Base-by-base conservation (phyloP, 2,329 filamentous ascomycete genomes). In the Ceratocystis eucalypticola region DNA sequence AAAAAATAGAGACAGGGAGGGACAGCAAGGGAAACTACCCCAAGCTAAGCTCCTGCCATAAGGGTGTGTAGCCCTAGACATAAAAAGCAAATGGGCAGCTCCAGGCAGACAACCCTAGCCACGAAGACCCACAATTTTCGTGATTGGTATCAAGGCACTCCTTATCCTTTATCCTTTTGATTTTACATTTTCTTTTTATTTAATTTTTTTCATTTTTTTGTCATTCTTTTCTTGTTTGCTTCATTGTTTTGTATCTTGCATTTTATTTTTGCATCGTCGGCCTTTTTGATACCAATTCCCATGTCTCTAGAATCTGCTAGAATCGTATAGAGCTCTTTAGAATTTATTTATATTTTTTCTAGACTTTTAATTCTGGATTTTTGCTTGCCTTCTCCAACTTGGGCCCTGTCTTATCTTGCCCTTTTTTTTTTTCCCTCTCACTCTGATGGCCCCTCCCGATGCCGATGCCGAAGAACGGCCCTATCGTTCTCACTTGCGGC, bases 401-500 rank as follows among this genome's bases (percentile, higher is more conserved):
- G 25, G 33, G 7, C 55, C 8, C 25, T n/a, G 17, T 22, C 46
- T 50, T 50, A n/a, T 50, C 46, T n/a, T 33, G 1, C 6, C 30
- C 30, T 33, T 33, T 50, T n/a, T 22, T 22, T 22, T 50, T 50
- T 50, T 50, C 22, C 6, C n/a, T 22, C 17, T n/a, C 46, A 3
- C 53, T 28, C 25, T 57, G 1, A 28, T 30, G 53, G 37, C 61
- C n/a, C 48, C 63, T 17, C 45, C 37, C 33, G 55, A 44, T 17
- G 25, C 37, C 45, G 66, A 67, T 22, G 15, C 50, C n/a, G 62
- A 67, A 65, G 66, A 67, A 41, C 77, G 84, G 57, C 84, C 83
- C 2, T 86, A 86, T 71, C 77, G 84, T 68, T 86, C 83, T 6
- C 84, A 86, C 74, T 79, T 84, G 68, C 79, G 81, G 48, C 82